Conservation (phyloP, 495 filamentous ascomycete genomes). For the Hypoxylon fragiforme region DNA sequence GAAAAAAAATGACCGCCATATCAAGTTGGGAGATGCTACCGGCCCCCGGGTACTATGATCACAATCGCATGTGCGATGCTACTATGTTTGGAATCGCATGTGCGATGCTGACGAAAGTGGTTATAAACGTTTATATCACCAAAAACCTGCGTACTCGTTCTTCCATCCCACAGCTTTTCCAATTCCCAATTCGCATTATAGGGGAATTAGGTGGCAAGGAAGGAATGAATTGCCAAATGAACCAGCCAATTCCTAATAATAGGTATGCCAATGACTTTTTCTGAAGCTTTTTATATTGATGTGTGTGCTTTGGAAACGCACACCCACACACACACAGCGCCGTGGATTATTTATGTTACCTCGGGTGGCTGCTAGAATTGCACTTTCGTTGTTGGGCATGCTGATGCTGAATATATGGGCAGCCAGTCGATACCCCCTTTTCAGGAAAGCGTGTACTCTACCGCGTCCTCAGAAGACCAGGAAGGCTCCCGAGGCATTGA, state of each 20-base stretch:
- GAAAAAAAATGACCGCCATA: too few relatives aligned
- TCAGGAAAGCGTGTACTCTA: slow-evolving; percentile 30
- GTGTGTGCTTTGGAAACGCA: neutral
- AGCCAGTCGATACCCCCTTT: slow-evolving; percentile 16
- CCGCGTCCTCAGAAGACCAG: slow-evolving; percentile 20
- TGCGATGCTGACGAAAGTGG: slow-evolving; percentile 22
- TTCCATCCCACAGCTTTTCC: too few relatives aligned
- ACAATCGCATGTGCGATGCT: slow-evolving; percentile 4
- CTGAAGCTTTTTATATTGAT: slow-evolving; percentile 2
- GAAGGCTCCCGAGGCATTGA: slow-evolving; percentile 22
- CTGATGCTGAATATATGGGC: too few relatives aligned
- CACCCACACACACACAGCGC: too few relatives aligned
- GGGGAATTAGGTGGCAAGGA: neutral
- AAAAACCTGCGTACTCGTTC: too few relatives aligned
- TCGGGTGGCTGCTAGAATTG: too few relatives aligned
- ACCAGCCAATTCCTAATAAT: slow-evolving; percentile 14
- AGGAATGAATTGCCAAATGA: slow-evolving; percentile 25
- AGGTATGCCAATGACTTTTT: slow-evolving; percentile 13
- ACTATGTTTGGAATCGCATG: slow-evolving; percentile 26
- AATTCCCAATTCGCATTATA: neutral
- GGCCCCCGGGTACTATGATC: too few relatives aligned
- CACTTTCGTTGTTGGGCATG: too few relatives aligned
- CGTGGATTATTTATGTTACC: too few relatives aligned
- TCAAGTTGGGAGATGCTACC: too few relatives aligned
- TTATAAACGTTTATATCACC: neutral